phyloP scores from a whole-genome alignment of 352 stramenopile species.

The Blastocystis sp. region DNA sequence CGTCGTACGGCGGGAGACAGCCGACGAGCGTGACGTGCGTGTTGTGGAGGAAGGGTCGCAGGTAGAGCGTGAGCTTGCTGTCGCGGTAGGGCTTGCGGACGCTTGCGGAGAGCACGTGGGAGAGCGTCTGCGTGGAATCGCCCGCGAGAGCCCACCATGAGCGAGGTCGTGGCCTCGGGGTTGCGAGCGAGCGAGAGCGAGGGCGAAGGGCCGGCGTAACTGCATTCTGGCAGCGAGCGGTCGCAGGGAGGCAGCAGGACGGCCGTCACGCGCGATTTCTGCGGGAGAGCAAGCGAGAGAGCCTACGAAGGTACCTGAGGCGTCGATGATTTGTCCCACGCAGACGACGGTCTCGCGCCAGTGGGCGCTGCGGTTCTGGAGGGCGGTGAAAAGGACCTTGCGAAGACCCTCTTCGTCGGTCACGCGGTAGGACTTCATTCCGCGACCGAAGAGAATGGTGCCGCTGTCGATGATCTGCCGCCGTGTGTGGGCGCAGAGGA shows the following conservation, averaged over 20 bases:
- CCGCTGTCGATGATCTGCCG: constrained; percentile 23
- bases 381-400: background rate
- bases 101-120: background rate
- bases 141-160: background rate
- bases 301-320: background rate
- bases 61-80: constrained; percentile 29
- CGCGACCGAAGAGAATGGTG: constrained; percentile 27
- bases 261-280: background rate
- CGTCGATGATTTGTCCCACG: background rate
- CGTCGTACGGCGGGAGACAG: constrained; percentile 19
- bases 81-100: constrained; percentile 23
- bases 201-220: background rate
- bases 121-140: background rate
- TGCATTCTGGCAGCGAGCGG: background rate
- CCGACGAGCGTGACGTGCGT: background rate
- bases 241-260: constrained; percentile 30
- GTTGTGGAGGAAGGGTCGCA: constrained; percentile 6
- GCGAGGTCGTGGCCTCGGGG: background rate
- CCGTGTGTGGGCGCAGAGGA: background rate
- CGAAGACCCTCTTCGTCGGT: background rate
- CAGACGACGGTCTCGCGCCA: background rate
- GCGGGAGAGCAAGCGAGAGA: background rate
- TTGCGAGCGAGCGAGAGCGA: background rate
- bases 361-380: background rate
- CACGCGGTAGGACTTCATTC: constrained; percentile 20